Evolutionary conservation across 2,329 filamentous ascomycete species (phyloP).

Genomic region (Cercospora zeina): DNA sequence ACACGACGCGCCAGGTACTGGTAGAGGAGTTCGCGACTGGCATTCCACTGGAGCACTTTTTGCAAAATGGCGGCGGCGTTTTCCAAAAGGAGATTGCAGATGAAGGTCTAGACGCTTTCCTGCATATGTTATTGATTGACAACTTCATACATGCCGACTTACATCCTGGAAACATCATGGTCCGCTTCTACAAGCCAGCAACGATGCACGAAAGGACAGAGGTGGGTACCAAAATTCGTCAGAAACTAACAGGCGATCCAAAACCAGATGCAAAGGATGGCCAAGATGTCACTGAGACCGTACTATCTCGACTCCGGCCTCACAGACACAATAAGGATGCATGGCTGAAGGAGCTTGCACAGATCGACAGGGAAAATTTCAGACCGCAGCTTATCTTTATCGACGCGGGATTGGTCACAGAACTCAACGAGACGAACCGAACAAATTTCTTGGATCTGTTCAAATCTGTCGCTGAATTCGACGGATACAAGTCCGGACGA

Average conservation of each 20-base stretch:
- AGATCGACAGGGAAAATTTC: slow-evolving; percentile 84
- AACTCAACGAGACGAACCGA: slow-evolving; percentile 83
- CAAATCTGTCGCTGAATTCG: slow-evolving; percentile 92
- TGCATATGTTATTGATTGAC: slow-evolving; percentile 94
- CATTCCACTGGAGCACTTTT: slow-evolving; percentile 84
- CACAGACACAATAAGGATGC: slow-evolving; percentile 62
- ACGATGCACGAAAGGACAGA: slow-evolving; percentile 60
- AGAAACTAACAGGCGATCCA: slow-evolving; percentile 25
- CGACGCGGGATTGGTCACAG: slow-evolving; percentile 91
- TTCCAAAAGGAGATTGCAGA: slow-evolving; percentile 94
- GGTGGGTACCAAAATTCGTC: slow-evolving; percentile 19
- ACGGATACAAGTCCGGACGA: slow-evolving; percentile 91
- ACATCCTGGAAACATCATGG: slow-evolving; percentile 98
- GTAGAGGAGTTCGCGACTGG: slow-evolving; percentile 96
- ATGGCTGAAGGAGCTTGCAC: slow-evolving; percentile 72
- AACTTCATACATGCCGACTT: slow-evolving; percentile 97
- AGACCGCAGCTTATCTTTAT: slow-evolving; percentile 95
- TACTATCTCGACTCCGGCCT: slow-evolving; percentile 76
- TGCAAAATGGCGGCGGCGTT: slow-evolving; percentile 85
- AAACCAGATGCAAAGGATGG: slow-evolving; percentile 49
- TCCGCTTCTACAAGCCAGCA: slow-evolving; percentile 88
- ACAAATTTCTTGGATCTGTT: slow-evolving; percentile 93
- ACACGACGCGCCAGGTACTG: slow-evolving; percentile 86
- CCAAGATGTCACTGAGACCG: slow-evolving; percentile 81
- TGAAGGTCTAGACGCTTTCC: slow-evolving; percentile 90